Percentiles rank a stretch among this genome's conserved stretches.
Evolutionary conservation across 805 yeast genomes (phyloP).

Genomic region (Saturnispora ahearnii): DNA sequence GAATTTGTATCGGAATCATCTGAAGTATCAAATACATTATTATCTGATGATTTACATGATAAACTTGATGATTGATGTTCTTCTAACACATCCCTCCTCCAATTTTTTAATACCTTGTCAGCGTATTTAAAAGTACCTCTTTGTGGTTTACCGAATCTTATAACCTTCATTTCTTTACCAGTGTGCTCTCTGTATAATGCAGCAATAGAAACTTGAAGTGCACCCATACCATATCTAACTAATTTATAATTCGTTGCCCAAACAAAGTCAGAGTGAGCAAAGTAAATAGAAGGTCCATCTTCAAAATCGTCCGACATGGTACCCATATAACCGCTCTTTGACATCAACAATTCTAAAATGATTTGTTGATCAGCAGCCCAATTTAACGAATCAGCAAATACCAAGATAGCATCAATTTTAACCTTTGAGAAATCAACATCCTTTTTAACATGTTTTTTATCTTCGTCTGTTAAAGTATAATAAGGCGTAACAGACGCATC

Average conservation of each 20-base stretch:
- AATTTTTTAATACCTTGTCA: constrained; percentile 59
- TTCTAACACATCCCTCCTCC: constrained; percentile 74
- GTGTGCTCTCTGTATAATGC: constrained; percentile 80
- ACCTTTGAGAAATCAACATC: constrained; percentile 59
- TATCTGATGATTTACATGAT: constrained; percentile 2
- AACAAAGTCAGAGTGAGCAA: constrained; percentile 86
- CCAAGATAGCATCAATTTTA: constrained; percentile 71
- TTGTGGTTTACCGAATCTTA: constrained; percentile 86
- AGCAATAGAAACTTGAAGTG: constrained; percentile 79
- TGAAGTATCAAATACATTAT: constrained; percentile 1
- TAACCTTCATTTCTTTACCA: constrained; percentile 69
- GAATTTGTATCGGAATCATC: constrained; percentile 10
- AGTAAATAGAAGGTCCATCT: constrained; percentile 75
- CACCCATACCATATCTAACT: constrained; percentile 91
- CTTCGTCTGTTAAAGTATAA: constrained; percentile 69
- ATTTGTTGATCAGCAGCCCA: constrained; percentile 94
- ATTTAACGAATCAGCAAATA: constrained; percentile 85
- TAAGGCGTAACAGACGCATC: constrained; percentile 81
- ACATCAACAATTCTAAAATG: constrained; percentile 68
- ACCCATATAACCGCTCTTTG: constrained; percentile 77
- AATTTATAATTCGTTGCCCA: constrained; percentile 86
- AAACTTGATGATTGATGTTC: constrained; percentile 37
- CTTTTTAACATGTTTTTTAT: constrained; percentile 41
- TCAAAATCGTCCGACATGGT: constrained; percentile 60
- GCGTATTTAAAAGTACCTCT: constrained; percentile 80